These are phyloP conservation scores for Ganoderma multipileum DNA, from an alignment of 1,284 basidiomycete species.

Conservation along the genomic window DNA sequence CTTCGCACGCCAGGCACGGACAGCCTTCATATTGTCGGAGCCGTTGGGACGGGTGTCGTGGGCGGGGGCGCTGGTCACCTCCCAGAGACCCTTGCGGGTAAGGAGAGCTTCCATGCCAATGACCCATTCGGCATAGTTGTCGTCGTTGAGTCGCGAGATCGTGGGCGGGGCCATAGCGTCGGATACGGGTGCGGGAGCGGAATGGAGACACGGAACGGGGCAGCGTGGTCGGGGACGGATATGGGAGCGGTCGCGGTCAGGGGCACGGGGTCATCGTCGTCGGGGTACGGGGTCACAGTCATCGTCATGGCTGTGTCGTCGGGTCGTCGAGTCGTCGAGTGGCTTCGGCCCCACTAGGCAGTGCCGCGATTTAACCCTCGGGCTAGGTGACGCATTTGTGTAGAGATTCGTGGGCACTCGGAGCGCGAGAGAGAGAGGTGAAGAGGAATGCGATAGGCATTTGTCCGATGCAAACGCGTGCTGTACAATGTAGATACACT, in stretches of 20 bases:
- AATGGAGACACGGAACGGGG: background rate
- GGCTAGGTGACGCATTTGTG: no score
- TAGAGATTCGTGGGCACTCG: no score
- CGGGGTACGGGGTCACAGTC: background rate
- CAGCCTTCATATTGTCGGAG: no score
- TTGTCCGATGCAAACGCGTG: no score
- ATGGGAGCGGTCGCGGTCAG: no score
- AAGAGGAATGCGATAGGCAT: no score
- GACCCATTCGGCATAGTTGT: constrained; percentile 44
- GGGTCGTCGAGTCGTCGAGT: background rate
- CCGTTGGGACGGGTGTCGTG: constrained; percentile 12
- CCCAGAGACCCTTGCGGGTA: constrained; percentile 34
- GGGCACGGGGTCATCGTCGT: constrained; percentile 23
- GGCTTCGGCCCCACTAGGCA: background rate
- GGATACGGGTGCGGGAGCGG: background rate
- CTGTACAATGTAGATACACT: no score
- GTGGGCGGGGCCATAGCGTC: background rate
- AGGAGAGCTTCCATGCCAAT: constrained; percentile 43
- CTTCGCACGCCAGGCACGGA: no score
- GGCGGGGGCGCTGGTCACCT: constrained; percentile 9
- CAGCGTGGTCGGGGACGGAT: background rate
- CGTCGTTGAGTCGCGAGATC: background rate
- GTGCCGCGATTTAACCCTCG: no score
- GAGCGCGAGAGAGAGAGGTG: no score
- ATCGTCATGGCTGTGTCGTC: background rate